Base-by-base conservation (phyloP, 2,329 filamentous ascomycete species). In the Rhytidhysteron rufulum region DNA sequence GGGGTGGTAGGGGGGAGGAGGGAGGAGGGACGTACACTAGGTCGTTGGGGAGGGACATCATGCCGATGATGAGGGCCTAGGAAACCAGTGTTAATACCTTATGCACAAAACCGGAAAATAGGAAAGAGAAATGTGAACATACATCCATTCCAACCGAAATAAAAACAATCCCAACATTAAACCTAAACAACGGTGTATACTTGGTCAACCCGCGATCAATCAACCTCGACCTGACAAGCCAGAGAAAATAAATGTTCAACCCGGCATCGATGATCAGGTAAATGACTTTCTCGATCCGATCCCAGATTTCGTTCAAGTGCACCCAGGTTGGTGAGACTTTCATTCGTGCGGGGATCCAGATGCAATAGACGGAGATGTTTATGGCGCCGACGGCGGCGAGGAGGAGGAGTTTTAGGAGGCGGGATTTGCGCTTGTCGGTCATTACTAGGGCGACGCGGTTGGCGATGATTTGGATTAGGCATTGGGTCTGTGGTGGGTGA, bases 171-270 rank as follows among this genome's bases (percentile, higher is more conserved):
- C 39, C 37, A 10, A 53, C 49, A 39, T 67, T 67, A 39, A 67
- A 66, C 9, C 43, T 43, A 6, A 59, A 58, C 15, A 65, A 45
- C 1, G 44, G 48, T 30, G 47, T 44, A 36, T 67, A 67, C 43
- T 67, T 67, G 22, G 42, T 49, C 29, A 66, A 44, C 0, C 62
- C 62, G 20, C 51, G 40, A 4, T 37, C 44, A n/a, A 67, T 54
- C 2, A 67, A 49, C 9, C 53, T 55, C 11, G 40, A 35, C 22
- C 55, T 50, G 7, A 67, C 60, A 3, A 54, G 59, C 13, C 42
- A 53, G 8, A 76, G 59, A 43, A 77, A 77, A 41, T 71, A 74
- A 41, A 57, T 64, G 39, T 76, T 76, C n/a, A 77, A 62, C 0
- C 45, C 50, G 3, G 60, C 66, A 41, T 77, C 73, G 8, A 75